phyloP scores from a whole-genome alignment of 148 eudicot species.

The Suaeda aralocaspica region DNA sequence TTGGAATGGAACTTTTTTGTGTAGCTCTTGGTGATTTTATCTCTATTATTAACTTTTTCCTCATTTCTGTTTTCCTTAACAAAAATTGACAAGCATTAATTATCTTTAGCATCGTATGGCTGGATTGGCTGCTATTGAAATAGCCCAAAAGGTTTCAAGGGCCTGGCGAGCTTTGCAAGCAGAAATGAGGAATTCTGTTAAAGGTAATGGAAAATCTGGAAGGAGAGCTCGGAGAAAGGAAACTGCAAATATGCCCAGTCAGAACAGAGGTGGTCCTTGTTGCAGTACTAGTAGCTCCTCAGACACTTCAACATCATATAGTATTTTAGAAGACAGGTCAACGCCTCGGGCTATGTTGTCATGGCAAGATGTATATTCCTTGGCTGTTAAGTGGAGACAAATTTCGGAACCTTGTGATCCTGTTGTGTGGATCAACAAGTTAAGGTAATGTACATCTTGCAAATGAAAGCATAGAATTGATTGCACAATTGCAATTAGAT shows the following conservation, averaged over 20 bases:
- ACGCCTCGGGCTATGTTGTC: constrained; percentile 60
- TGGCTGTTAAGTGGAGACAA: constrained; percentile 99
- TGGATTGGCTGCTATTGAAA: constrained; percentile 95
- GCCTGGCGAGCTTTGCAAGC: constrained; percentile 85
- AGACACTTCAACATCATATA: constrained; percentile 55
- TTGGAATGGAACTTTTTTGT: neutral
- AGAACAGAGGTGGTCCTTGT: constrained; percentile 94
- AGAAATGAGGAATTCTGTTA: constrained; percentile 69
- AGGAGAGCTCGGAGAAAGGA: constrained; percentile 79
- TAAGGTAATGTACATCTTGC: constrained; percentile 50
- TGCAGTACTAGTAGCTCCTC: constrained; percentile 77
- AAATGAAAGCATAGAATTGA: constrained; percentile 7
- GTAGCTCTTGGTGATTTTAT: neutral
- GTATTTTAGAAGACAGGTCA: constrained; percentile 56
- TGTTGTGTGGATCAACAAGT: constrained; percentile 92
- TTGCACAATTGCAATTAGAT: too few species aligned
- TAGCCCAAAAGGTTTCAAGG: constrained; percentile 91
- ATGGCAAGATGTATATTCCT: constrained; percentile 81
- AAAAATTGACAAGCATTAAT: constrained; percentile 15
- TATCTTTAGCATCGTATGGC: constrained; percentile 93
- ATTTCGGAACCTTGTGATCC: constrained; percentile 99
- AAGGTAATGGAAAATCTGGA: constrained; percentile 58
- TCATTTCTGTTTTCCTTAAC: neutral
- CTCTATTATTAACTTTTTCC: neutral
- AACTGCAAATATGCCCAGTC: constrained; percentile 48